Evolutionary conservation across 805 yeast species (phyloP), one percentile per base, ranked within the genome.

Genomic region (Wickerhamiella parazyma): DNA sequence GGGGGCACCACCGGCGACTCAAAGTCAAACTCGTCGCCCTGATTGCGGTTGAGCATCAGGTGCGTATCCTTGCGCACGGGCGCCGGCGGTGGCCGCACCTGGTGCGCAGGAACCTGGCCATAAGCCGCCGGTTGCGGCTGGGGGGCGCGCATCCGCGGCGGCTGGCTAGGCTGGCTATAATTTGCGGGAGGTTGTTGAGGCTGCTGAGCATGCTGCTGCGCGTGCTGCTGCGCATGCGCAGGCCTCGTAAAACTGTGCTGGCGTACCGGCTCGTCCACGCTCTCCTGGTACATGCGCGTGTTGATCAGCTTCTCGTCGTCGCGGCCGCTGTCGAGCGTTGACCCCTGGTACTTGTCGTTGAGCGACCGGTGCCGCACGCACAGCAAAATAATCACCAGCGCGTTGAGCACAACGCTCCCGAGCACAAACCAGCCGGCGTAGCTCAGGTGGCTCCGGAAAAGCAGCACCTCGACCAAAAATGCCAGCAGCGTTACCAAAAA

Each of bases 401-500:
- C 80, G 37, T 78, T 67, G 25, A 78, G 58, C 1, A 80, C 71
- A 0, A 91, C 73, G 1, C 89, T 73, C 0, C 75, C 75, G 20
- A 87, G 63, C 47, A 82, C 71, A 41, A 80, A 64, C 96, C 96
- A 89, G 20, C 95, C 95, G 36, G 79, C 72, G 77, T 85, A 86
- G 43, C 75, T 70, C 44, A 89, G 63, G 55, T 76, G 75, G 2
- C 87, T 82, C 1, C 78, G 70, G 54, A 89, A 89, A 41, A 89
- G 60, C 33, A 87, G 60, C 31, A 87, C 72, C 58, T 89, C 97
- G 3, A 84, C 84, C 47, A 87, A 63, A 50, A 89, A 82, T 6
- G 87, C 78, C 41, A 89, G 65, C 39, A 87, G 61, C 1, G 82
- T 66, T 34, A 80, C 66, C 45, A 87, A 56, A 52, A 86, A 84